Evolutionary conservation across 257 asterid genomes (phyloP), one percentile per base, ranked within the genome.

Genomic region (Henckelia pumila): DNA sequence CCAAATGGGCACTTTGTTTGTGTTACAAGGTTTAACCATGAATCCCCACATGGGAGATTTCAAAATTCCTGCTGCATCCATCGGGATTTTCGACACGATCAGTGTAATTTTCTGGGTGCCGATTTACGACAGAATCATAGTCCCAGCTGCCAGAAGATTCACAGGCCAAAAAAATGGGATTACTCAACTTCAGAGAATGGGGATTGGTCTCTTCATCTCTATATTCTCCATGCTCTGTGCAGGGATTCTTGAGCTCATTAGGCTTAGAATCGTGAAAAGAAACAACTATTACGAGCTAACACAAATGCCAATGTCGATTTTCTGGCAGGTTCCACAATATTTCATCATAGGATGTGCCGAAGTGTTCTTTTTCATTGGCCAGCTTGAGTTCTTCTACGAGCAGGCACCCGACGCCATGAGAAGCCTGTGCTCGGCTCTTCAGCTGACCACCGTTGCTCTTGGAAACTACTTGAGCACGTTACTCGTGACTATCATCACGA

Each of bases 321-420:
- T 87, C 66, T 85, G 89, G 88, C 95, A 85, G 65, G 86, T 85
- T 8, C 95, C 91, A 14, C 92, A 88, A 24, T 88, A 85, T 35
- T 83, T 88, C 68, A 71, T 88, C 55, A 78, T 85, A 4, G 95
- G 95, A 0, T 85, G 85, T 13, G 92, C 92, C 2, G 95, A 88
- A 71, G 95, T 85, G 5, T 82, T 88, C 32, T 77, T 87, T 0
- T 79, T 76, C 50, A 75, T 83, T 0, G 95, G 95, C 14, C 91
- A 85, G 63, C 26, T 87, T 16, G 95, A 87, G 62, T 85, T 87
- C 56, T 87, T 85, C 76, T 84, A 84, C 30, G 91, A 85, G 25
- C 88, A 85, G 71, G 89, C 89, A 0, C 95, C 95, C 0, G 92
- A 87, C 25, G 82, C 89, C 0, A 85, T 84, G 94, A 80, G 88